Percentiles rank a stretch among this genome's conserved stretches.
These are phyloP conservation scores for Trichothecium roseum DNA, from an alignment of 2,329 filamentous ascomycete genomes.

Conservation along the genomic window DNA sequence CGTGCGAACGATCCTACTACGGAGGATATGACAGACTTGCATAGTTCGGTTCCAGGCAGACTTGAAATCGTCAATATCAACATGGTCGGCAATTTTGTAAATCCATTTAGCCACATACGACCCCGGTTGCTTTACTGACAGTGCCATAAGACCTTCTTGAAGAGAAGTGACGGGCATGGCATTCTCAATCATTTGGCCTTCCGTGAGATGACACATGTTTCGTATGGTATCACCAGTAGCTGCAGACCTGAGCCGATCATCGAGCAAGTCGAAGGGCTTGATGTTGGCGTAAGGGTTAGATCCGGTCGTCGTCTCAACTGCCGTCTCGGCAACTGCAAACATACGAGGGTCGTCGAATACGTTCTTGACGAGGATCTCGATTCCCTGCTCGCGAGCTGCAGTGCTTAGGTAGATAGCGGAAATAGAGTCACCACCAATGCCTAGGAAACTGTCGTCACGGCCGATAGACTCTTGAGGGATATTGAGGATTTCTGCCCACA, in stretches of 20 bases:
- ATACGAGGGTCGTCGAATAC: too few relatives aligned
- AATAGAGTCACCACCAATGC: conserved; percentile 8
- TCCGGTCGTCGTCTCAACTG: neutral
- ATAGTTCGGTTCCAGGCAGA: conserved; percentile 9
- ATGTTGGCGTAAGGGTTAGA: neutral
- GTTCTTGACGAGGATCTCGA: too few relatives aligned
- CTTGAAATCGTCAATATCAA: conserved; percentile 8
- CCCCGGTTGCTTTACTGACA: conserved; percentile 11
- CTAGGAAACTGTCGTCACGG: conserved; percentile 5
- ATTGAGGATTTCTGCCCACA: conserved; percentile 18
- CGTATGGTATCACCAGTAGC: neutral
- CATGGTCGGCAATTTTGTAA: conserved; percentile 4
- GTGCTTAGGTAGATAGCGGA: conserved; percentile 4
- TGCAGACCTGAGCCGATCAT: neutral
- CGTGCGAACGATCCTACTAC: conserved; percentile 7
- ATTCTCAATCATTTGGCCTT: conserved; percentile 13
- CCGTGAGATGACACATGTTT: neutral
- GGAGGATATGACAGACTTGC: conserved; percentile 6
- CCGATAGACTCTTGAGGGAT: conserved; percentile 1
- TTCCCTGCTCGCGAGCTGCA: neutral
- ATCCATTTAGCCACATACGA: conserved; percentile 11
- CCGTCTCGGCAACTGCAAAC: too few relatives aligned
- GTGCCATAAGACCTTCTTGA: conserved; percentile 25
- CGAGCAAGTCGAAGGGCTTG: neutral
- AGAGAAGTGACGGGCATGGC: conserved; percentile 25